Evolutionary conservation across 345 rosid species (phyloP).

Genomic region (Arabidopsis suecica): DNA sequence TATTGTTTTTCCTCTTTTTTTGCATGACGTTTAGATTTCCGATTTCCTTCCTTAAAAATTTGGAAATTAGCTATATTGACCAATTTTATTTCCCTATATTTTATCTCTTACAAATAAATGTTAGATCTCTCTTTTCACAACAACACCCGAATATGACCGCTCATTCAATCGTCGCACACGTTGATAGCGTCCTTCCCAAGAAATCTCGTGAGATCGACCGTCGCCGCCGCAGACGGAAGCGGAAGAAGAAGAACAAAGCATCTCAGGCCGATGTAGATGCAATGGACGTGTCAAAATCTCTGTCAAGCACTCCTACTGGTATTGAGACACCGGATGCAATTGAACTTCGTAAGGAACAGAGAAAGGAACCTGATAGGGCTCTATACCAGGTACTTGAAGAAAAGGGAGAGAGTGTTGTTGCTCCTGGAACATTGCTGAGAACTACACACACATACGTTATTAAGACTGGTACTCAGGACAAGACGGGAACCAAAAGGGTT

Average conservation of each 20-base stretch:
- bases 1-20: background rate
- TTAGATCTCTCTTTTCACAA: too few species aligned
- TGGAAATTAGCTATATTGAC: background rate
- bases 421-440: constrained; percentile 90
- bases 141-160: constrained; percentile 32
- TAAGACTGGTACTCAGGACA: constrained; percentile 79
- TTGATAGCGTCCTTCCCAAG: constrained; percentile 53
- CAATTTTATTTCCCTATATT: too few species aligned
- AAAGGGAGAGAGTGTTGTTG: constrained; percentile 70
- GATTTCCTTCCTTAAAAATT: constrained; percentile 9
- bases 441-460: constrained; percentile 89
- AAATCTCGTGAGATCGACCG: constrained; percentile 83
- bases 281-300: constrained; percentile 29
- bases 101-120: too few species aligned
- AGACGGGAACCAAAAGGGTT: constrained; percentile 87
- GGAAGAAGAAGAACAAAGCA: constrained; percentile 79
- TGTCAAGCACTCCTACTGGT: constrained; percentile 89
- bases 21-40: background rate
- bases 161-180: constrained; percentile 45
- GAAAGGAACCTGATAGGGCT: constrained; percentile 96
- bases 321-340: constrained; percentile 99
- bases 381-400: constrained; percentile 94
- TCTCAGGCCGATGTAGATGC: constrained; percentile 43
- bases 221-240: constrained; percentile 98
- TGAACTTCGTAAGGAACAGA: constrained; percentile 97